Evolutionary conservation across 176 grass and related monocot species (phyloP).

Genomic region (Cenchrus americanus): DNA sequence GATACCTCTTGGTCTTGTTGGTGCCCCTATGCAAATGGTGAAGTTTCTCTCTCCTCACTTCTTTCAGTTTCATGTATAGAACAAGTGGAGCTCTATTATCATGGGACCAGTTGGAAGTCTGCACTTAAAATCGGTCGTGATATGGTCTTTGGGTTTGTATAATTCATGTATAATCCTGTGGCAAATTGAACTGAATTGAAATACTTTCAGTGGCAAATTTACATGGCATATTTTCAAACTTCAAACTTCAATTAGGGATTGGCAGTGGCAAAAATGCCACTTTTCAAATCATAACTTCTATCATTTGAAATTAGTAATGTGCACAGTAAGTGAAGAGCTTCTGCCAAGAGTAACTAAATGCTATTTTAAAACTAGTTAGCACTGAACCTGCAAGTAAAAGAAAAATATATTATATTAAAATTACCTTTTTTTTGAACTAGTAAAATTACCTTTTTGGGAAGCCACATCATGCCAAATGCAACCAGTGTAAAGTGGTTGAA

Average conservation of each 20-base stretch:
- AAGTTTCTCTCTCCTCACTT: slow-evolving; percentile 3
- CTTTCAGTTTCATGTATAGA: background rate
- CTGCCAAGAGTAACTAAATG: background rate
- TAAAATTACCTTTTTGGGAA: background rate
- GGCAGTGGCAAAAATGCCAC: background rate
- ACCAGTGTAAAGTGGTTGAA: background rate
- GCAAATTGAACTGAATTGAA: background rate
- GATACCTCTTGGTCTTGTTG: slow-evolving; percentile 82
- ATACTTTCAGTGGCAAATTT: background rate
- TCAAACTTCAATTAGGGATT: background rate
- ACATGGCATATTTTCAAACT: background rate
- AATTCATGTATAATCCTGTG: slow-evolving; percentile 1
- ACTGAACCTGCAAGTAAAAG: background rate
- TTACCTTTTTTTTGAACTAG: background rate
- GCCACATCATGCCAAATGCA: background rate
- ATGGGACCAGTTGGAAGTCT: background rate
- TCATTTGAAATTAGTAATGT: background rate
- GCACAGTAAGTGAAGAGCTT: background rate
- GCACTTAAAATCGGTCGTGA: background rate
- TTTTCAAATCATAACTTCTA: background rate
- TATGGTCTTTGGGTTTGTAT: background rate
- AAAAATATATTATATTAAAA: background rate
- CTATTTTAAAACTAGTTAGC: background rate
- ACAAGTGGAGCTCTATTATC: background rate
- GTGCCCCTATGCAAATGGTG: slow-evolving; percentile 87